phyloP scores from a whole-genome alignment of 2,329 filamentous ascomycete species.

The Decorospora gaudefroyi region DNA sequence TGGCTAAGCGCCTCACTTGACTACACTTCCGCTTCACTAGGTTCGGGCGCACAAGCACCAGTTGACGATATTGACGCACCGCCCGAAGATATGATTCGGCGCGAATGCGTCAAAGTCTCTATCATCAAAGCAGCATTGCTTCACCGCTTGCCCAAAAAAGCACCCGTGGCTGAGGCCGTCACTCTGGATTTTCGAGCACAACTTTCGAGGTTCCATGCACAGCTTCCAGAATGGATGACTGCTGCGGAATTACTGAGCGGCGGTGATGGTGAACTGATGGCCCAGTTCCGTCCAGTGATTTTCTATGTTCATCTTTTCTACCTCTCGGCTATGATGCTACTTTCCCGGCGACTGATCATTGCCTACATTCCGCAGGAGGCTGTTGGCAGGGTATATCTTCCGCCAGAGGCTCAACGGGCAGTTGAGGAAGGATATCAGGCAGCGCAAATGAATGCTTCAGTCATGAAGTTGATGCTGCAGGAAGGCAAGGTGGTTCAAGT shows the following conservation, averaged over 20 bases:
- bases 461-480: constrained; percentile 17
- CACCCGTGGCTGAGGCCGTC: constrained; percentile 4
- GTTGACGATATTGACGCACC: constrained; percentile 6
- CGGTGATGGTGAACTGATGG: not conserved
- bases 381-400: constrained; percentile 2
- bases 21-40: constrained; percentile 8
- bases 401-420: constrained; percentile 8
- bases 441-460: constrained; percentile 20
- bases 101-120: constrained; percentile 24
- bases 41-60: not conserved
- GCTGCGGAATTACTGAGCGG: constrained; percentile 4
- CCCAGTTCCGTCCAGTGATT: constrained; percentile 11
- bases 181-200: constrained; percentile 17
- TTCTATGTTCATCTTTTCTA: constrained; percentile 30
- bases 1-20: constrained; percentile 26
- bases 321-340: constrained; percentile 27
- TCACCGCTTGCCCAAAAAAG: constrained; percentile 5
- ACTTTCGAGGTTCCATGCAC: constrained; percentile 15
- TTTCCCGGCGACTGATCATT: constrained; percentile 21
- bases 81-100: constrained; percentile 16
- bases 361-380: constrained; percentile 9
- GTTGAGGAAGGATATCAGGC: constrained; percentile 25
- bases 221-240: constrained; percentile 22
- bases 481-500: constrained; percentile 22
- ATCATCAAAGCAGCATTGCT: constrained; percentile 26